Evolutionary conservation across 495 filamentous ascomycete species (phyloP), one percentile per base, ranked within the genome.

Genomic region (Penicillium herquei): DNA sequence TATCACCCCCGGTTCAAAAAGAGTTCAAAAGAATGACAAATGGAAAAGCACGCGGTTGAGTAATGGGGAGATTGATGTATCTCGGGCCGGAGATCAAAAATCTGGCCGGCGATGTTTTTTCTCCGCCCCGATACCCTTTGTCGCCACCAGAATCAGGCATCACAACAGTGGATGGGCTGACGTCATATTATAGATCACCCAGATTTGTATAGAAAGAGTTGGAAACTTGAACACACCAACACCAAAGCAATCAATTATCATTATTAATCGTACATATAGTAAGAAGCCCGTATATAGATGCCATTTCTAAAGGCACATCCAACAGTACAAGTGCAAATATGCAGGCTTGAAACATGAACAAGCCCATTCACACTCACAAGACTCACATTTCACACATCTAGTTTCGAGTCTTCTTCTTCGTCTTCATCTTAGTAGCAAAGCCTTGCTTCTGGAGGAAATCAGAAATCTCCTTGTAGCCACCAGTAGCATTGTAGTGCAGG

Each of bases 401-500:
- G 26, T 18, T 26, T 46, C 5, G 10, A 21, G 11, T 16, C 12
- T 13, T 8, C 16, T 42, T 8, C 16, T 17, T 42, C n/a, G 18
- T 17, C 21, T 26, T 26, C 21, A 26, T 26, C 21, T 42, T 21
- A 49, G 46, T 44, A 49, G 45, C 49, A 58, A 60, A 39, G 0
- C 52, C 48, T 1, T 61, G 50, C 18, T 14, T 26, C 3, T 42
- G 39, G 46, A 62, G 39, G 47, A 58, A 56, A 33, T 58, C 48
- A 17, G 46, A 21, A 17, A 58, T 58, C 41, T 55, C 30, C 52
- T 67, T 57, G 53, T 78, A 81, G 4, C 62, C 77, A 26, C 39
- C 77, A 11, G 76, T 75, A 0, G 76, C 65, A 57, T 74, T 75
- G 52, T 79, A 73, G 39, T 83, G 79, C 31, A 81, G 33, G 39